phyloP scores from a whole-genome alignment of 257 asterid genomes.

The Striga asiatica region DNA sequence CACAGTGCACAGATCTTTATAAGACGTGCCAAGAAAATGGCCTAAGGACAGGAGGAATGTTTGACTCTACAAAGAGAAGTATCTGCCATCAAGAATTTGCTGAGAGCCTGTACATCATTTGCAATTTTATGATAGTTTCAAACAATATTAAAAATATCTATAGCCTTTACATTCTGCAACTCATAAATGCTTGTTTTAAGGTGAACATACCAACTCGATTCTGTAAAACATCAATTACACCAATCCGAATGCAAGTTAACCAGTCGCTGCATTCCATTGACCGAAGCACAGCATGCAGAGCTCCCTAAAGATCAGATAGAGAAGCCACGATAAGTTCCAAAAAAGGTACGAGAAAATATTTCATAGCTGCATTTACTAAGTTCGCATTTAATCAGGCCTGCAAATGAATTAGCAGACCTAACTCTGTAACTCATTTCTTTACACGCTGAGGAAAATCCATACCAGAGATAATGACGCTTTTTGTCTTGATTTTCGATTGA shows the following conservation, averaged over 20 bases:
- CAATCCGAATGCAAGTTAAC: slow-evolving; percentile 53
- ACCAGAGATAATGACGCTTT: background rate
- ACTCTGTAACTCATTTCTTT: background rate
- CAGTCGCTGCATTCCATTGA: slow-evolving; percentile 32
- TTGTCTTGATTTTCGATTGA: background rate
- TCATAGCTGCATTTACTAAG: slow-evolving; percentile 5
- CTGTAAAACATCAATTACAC: slow-evolving; percentile 66
- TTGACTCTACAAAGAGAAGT: background rate
- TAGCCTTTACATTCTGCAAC: slow-evolving; percentile 7
- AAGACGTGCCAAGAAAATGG: background rate
- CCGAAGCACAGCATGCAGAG: slow-evolving; percentile 36
- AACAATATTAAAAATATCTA: background rate
- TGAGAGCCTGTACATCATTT: background rate
- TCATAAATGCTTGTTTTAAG: slow-evolving; percentile 6
- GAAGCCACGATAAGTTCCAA: slow-evolving; percentile 15
- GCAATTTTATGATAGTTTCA: background rate
- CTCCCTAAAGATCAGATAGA: slow-evolving; percentile 35
- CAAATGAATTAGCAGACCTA: slow-evolving; percentile 7
- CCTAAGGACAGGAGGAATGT: background rate
- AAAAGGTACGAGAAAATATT: slow-evolving; percentile 9
- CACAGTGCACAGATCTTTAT: background rate
- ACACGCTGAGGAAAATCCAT: background rate
- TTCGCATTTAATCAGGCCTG: slow-evolving; percentile 9
- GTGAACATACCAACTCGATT: slow-evolving; percentile 68
- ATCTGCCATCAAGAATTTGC: slow-evolving; percentile 1